Percentiles rank a stretch among this genome's conserved stretches.
Evolutionary conservation across 805 yeast genomes (phyloP).

Genomic region (Saccharomycopsis vini): DNA sequence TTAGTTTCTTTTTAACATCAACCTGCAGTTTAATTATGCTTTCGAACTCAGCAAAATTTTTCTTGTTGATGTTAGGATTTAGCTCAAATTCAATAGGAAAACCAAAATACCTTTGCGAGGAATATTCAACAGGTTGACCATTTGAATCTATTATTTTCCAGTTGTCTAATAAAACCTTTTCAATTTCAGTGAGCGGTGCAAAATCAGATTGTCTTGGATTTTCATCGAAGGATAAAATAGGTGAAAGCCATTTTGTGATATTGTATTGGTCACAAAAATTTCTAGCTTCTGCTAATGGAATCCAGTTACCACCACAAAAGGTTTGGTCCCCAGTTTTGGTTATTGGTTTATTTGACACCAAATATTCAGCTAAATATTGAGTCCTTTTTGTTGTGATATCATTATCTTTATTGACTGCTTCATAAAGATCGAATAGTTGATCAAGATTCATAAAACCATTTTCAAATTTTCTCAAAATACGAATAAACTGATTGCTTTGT

Average conservation of each 20-base stretch:
- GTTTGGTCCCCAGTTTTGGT: constrained; percentile 23
- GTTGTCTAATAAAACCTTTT: neutral
- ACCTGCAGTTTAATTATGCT: neutral
- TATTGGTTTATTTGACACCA: no score
- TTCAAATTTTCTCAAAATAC: constrained; percentile 22
- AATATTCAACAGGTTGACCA: neutral
- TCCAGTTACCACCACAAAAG: constrained; percentile 27
- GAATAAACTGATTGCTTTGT: constrained; percentile 18
- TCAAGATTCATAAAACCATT: constrained; percentile 21
- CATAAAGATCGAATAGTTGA: constrained; percentile 21
- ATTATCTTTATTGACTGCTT: constrained; percentile 11
- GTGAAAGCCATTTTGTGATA: constrained; percentile 12
- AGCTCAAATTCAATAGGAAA: constrained; percentile 6
- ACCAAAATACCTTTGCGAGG: neutral
- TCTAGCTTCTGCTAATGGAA: constrained; percentile 17
- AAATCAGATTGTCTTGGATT: constrained; percentile 18
- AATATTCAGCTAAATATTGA: no score
- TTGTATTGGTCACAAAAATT: constrained; percentile 21
- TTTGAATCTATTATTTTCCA: neutral
- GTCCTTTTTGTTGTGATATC: no score
- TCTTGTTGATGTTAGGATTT: constrained; percentile 4
- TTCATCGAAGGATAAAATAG: constrained; percentile 19
- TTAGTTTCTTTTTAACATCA: neutral
- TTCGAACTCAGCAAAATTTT: neutral
- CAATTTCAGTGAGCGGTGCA: neutral